These are phyloP conservation scores for Aschersonia sp. DNA, from an alignment of 2,329 filamentous ascomycete species.

Conservation along the genomic window DNA sequence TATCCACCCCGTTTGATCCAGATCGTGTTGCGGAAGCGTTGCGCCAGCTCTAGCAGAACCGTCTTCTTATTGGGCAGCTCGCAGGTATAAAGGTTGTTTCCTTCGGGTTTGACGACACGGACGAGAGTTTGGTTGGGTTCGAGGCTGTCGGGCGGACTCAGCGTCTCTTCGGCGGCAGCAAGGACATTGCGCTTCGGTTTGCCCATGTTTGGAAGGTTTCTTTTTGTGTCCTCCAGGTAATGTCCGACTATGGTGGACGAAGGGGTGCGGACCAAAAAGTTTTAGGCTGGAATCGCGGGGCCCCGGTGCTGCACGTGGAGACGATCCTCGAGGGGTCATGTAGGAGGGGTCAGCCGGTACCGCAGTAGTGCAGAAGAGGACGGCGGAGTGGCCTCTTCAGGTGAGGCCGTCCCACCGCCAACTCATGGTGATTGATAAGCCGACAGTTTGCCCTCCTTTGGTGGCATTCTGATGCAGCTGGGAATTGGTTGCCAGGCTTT, in stretches of 20 bases:
- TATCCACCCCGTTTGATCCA: conserved; percentile 87
- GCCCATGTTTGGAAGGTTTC: conserved; percentile 13
- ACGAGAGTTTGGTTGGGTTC: conserved; percentile 54
- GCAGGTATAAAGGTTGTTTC: conserved; percentile 80
- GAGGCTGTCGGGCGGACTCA: conserved; percentile 42
- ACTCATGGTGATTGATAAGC: too few species aligned
- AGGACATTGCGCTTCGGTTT: conserved; percentile 55
- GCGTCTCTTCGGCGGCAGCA: conserved; percentile 60
- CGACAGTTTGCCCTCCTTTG: too few species aligned
- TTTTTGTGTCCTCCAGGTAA: neutral
- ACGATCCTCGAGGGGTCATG: too few species aligned
- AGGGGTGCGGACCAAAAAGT: neutral
- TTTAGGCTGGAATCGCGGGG: neutral
- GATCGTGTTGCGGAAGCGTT: conserved; percentile 79
- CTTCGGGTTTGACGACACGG: conserved; percentile 65
- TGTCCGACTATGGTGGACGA: neutral
- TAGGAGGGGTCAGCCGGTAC: too few species aligned
- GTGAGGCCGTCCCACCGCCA: too few species aligned
- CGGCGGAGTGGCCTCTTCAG: too few species aligned
- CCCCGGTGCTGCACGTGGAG: too few species aligned
- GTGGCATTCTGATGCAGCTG: too few species aligned
- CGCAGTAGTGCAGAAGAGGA: too few species aligned
- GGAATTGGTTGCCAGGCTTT: too few species aligned
- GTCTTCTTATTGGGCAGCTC: conserved; percentile 50
- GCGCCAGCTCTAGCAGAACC: conserved; percentile 65